Percentiles rank a stretch among this genome's conserved stretches.
phyloP scores from a whole-genome alignment of 139 green algal genomes.

The Chlamydomonas sp. region DNA sequence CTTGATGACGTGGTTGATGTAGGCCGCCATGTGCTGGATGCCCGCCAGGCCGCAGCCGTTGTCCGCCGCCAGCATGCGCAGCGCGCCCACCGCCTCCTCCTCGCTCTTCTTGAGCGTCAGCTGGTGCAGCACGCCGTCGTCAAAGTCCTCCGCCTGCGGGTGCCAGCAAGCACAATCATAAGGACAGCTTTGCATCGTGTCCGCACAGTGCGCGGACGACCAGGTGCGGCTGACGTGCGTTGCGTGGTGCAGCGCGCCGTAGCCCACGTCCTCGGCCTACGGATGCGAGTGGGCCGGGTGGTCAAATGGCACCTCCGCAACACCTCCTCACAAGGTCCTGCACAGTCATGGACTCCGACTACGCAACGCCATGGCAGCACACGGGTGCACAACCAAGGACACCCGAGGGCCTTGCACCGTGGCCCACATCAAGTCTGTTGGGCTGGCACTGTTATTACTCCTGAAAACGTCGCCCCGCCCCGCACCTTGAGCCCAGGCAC shows the following conservation, averaged over 20 bases:
- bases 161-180: background rate
- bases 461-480: background rate
- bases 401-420: no score
- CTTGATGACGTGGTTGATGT: slow-evolving; percentile 68
- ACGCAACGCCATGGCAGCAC: no score
- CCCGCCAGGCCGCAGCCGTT: slow-evolving; percentile 26
- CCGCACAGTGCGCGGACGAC: no score
- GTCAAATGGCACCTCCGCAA: background rate
- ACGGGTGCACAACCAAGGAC: no score
- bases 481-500: slow-evolving; percentile 53
- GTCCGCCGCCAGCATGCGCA: slow-evolving; percentile 50
- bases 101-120: slow-evolving; percentile 58
- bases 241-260: slow-evolving; percentile 65
- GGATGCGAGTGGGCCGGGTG: background rate
- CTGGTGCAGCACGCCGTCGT: slow-evolving; percentile 68
- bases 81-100: slow-evolving; percentile 59
- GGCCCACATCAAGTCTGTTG: no score
- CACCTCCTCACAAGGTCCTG: background rate
- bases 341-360: no score
- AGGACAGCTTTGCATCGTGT: no score
- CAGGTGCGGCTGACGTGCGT: background rate
- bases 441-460: no score
- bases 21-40: slow-evolving; percentile 64
- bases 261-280: slow-evolving; percentile 62
- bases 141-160: slow-evolving; percentile 60